Conservation (phyloP, 1,284 basidiomycete genomes). For the Singerocomus inundabilis region DNA sequence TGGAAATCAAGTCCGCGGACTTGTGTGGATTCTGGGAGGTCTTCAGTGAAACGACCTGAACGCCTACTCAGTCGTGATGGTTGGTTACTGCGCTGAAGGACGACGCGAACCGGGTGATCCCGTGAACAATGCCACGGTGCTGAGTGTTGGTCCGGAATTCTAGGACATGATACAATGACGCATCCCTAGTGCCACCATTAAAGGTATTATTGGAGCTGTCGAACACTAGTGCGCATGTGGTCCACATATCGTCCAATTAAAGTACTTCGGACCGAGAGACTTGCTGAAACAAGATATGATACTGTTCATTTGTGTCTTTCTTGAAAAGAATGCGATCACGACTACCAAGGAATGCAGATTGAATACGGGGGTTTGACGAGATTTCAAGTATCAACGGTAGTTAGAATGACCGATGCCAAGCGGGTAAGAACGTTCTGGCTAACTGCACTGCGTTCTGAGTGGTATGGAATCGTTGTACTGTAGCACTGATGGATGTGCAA, state of each 20-base stretch:
- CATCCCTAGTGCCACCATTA: constrained; percentile 10
- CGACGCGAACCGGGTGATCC: too few relatives aligned
- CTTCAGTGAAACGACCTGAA: too few relatives aligned
- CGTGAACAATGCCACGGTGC: too few relatives aligned
- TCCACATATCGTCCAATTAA: neutral
- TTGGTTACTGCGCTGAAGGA: too few relatives aligned
- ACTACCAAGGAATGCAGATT: constrained; percentile 16
- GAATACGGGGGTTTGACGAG: constrained; percentile 1
- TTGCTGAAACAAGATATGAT: constrained; percentile 17
- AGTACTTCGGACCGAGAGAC: neutral
- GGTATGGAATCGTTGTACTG: neutral
- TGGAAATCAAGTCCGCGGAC: constrained; percentile 2
- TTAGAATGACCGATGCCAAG: constrained; percentile 10
- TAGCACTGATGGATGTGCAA: neutral
- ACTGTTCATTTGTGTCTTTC: constrained; percentile 1
- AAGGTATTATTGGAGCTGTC: constrained; percentile 4
- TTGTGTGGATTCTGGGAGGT: neutral
- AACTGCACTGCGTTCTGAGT: constrained; percentile 21
- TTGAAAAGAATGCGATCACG: constrained; percentile 9
- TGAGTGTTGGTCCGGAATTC: neutral
- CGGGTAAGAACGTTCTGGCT: constrained; percentile 13
- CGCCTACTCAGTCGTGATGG: too few relatives aligned
- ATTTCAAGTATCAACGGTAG: constrained; percentile 14
- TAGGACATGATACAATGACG: constrained; percentile 5
- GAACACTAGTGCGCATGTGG: constrained; percentile 9